These are phyloP conservation scores for Talaromyces amestolkiae DNA, from an alignment of 2,329 filamentous ascomycete species.

Conservation along the genomic window DNA sequence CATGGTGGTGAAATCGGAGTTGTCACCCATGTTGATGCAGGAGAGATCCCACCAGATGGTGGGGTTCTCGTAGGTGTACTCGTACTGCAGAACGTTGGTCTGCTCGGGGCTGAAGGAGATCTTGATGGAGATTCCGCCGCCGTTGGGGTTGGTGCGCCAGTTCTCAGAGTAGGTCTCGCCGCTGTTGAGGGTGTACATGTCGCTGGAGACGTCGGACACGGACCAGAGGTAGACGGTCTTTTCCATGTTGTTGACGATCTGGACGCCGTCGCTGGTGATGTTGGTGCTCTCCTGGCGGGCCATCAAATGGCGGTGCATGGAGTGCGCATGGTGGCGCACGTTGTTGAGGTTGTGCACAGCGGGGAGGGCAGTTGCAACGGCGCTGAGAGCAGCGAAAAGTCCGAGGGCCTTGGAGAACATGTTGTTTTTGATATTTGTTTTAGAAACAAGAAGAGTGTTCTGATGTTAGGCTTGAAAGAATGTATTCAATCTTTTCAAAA, in stretches of 20 bases:
- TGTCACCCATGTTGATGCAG: constrained; percentile 34
- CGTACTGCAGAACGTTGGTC: constrained; percentile 43
- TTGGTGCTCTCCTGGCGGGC: constrained; percentile 20
- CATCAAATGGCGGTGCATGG: constrained; percentile 18
- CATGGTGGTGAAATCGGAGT: constrained; percentile 34
- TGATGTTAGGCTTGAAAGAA: constrained; percentile 16
- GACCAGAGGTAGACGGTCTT: constrained; percentile 43
- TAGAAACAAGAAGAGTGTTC: constrained; percentile 5
- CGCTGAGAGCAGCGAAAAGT: constrained; percentile 32
- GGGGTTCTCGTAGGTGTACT: constrained; percentile 35
- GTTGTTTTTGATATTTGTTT: constrained; percentile 26
- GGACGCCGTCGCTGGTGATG: constrained; percentile 32
- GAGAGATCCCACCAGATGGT: constrained; percentile 43
- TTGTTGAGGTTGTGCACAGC: constrained; percentile 14
- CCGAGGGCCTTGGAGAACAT: constrained; percentile 40
- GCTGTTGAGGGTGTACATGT: constrained; percentile 36
- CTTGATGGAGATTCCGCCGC: constrained; percentile 46
- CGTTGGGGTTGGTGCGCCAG: constrained; percentile 37
- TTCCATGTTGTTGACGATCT: constrained; percentile 40
- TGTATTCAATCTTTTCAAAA: constrained; percentile 17
- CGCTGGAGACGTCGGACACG: constrained; percentile 33
- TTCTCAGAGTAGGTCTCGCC: constrained; percentile 37
- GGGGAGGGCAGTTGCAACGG: constrained; percentile 33
- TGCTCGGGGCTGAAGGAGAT: constrained; percentile 33
- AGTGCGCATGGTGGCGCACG: constrained; percentile 10